Base-by-base conservation (phyloP, 2,329 filamentous ascomycete genomes). In the Cercospora citrullina region DNA sequence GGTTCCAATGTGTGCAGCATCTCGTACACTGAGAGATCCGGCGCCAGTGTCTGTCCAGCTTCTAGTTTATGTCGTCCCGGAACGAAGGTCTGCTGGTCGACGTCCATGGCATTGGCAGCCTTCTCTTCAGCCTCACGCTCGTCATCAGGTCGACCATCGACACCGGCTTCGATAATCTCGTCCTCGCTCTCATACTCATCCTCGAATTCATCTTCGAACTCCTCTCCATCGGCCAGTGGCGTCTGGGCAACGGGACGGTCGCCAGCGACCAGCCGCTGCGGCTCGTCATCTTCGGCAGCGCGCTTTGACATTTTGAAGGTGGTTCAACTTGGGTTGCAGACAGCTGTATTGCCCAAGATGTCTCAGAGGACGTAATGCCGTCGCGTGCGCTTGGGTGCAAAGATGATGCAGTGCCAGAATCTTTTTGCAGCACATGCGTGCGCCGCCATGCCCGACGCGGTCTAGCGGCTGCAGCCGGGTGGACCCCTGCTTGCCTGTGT, bases 121-220 rank as follows among this genome's bases (percentile, higher is more conserved):
- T 89, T 88, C 81, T 97, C 93, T 72, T 97, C 94, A 7, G 91
- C 92, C 77, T 98, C 94, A 51, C 93, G 85, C 85, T 98, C 94
- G 7, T 91, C 92, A 80, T 98, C 94, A 31, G 94, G 94, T 71
- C 93, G 84, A 18, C 94, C 94, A 78, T 97, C 94, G 12, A 97
- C 93, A 69, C 94, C 94, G 4, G 95, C 94, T 82, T 98, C 94
- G 68, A 97, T 82, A 63, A 98, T 92, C 80, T 98, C 75, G 79
- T 97, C 94, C 75, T 91, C 90, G 74, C 89, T 96, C 84, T 97
- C 94, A 74, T 91, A 94, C 77, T 94, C 92, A 76, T 94, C 92
- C 80, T 94, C 92, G 74, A 94, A 97, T 77, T 98, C 94, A 81
- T 97, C 95, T 77, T 97, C 95, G 71, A 96, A 98, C 73, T 98